A percentile compares a stretch with the other conserved stretches of the same genome.
Conservation (phyloP, 2,329 filamentous ascomycete species). For the Aspergillus sp. region DNA sequence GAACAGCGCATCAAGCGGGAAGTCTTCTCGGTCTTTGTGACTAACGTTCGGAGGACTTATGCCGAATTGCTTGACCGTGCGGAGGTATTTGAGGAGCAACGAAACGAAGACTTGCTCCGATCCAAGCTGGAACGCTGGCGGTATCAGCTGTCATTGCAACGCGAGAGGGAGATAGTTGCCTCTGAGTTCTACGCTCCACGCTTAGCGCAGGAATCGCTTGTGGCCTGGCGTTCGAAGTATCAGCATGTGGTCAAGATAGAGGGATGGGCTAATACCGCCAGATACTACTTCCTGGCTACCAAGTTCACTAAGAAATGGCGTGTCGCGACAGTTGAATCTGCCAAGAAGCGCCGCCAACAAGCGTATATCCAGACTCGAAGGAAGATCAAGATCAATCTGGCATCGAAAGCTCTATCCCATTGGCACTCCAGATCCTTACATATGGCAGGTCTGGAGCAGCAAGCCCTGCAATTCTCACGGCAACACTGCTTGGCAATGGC, state of each 20-base stretch:
- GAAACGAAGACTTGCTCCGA: constrained; percentile 36
- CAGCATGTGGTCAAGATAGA: constrained; percentile 52
- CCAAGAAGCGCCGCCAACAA: constrained; percentile 56
- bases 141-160: constrained; percentile 39
- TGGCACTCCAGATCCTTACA: constrained; percentile 41
- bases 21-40: constrained; percentile 42
- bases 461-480: constrained; percentile 41
- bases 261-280: constrained; percentile 56
- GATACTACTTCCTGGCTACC: constrained; percentile 58
- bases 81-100: constrained; percentile 36
- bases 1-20: constrained; percentile 44
- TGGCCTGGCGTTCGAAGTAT: constrained; percentile 39
- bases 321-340: constrained; percentile 50
- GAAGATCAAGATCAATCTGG: constrained; percentile 56
- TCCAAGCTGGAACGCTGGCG: constrained; percentile 42
- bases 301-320: constrained; percentile 55
- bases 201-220: constrained; percentile 43
- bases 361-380: constrained; percentile 58
- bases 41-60: constrained; percentile 41
- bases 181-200: constrained; percentile 48
- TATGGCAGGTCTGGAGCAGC: constrained; percentile 40
- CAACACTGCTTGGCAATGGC: constrained; percentile 37
- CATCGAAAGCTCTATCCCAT: constrained; percentile 41
- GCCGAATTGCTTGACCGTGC: constrained; percentile 40
- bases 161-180: constrained; percentile 44